A percentile compares a stretch with the other conserved stretches of the same genome.
Conservation (phyloP, 139 green algal species). For the Chlamydomonas sp. region DNA sequence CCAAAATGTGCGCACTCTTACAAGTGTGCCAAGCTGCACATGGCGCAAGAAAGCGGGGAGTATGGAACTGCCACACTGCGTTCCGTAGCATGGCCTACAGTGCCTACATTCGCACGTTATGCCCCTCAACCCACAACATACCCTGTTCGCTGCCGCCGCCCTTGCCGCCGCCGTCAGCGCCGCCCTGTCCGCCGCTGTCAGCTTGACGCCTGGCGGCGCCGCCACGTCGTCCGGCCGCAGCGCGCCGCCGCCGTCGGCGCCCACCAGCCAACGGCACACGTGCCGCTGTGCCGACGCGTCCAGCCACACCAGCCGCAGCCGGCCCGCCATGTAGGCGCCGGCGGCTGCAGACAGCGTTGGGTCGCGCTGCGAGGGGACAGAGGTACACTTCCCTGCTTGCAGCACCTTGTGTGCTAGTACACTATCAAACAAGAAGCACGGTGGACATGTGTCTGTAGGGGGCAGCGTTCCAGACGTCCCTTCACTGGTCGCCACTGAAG, state of each 20-base stretch:
- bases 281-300: slow-evolving; percentile 2
- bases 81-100: no score
- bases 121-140: background rate
- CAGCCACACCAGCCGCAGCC: slow-evolving; percentile 30
- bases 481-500: no score
- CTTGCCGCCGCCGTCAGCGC: background rate
- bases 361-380: background rate
- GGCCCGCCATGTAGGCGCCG: slow-evolving; percentile 23
- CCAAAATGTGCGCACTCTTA: no score
- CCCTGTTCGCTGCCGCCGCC: background rate
- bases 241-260: no score
- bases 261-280: slow-evolving; percentile 10
- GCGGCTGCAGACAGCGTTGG: background rate
- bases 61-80: no score
- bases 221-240: background rate
- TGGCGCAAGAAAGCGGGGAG: no score
- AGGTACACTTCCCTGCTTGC: no score
- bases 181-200: background rate
- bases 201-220: background rate
- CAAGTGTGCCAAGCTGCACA: no score
- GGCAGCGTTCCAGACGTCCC: no score
- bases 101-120: background rate
- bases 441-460: no score
- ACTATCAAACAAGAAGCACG: no score
- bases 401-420: no score